Base-by-base conservation (phyloP, 805 yeast species). In the Saturnispora saitoi region DNA sequence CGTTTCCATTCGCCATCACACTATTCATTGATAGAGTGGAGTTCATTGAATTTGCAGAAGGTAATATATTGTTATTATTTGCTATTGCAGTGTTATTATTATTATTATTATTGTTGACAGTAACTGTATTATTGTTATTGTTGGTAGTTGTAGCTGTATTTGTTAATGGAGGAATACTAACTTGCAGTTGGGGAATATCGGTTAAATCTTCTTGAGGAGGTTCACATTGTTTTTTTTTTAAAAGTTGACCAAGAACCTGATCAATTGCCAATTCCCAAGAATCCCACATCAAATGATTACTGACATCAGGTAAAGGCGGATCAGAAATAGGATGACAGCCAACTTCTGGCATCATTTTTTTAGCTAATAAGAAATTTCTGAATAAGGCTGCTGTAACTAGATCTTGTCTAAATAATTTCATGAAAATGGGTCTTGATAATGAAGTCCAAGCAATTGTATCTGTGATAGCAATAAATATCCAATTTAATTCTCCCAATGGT, bases 371-470 rank as follows among this genome's bases (percentile, higher is more conserved):
- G 60, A 93, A 93, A 67, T 93, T 93, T 55, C 99, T 76, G 66
- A 93, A 93, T 53, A 93, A 70, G 0, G 97, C 97, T 3, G 98
- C 97, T 9, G 93, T 96, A 82, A 93, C 90, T 57, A 91, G 70
- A 63, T 93, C 99, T 64, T 91, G 99, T 62, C 99, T 77, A 60
- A 93, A 93, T 8, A 93, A 70, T 51, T 90, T 76, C 60, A 90
- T 91, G 71, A 93, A 93, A 29, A 93, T 68, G 0, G 95, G 88
- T 52, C 96, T 73, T 3, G 95, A 88, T 32, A 93, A 67, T 2
- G 90, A 78, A 0, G 96, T 87, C 97, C 98, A 93, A 2, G 99
- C 99, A 46, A 93, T 91, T 0, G 98, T 91, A 64, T 93, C 99
- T 3, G 98, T 91, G 36, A 93, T 88, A 2, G 99, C 97, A 1